Evolutionary conservation across 169 alveolate genomes (phyloP), one percentile per base, ranked within the genome.

Genomic region (Plasmodium gonderi): DNA sequence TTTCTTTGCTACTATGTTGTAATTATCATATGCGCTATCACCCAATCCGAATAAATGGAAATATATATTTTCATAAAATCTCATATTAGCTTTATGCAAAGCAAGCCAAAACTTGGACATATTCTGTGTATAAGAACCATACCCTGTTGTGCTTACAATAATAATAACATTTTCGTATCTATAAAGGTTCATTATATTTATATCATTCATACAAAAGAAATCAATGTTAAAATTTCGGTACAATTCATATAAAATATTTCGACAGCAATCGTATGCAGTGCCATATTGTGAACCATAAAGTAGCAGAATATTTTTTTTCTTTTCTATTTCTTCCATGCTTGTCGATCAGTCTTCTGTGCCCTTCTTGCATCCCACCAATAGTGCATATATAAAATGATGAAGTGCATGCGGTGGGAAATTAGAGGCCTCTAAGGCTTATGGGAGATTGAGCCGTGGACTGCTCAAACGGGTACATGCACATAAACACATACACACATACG

Each of bases 121-220:
- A 17, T 87, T 60, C 9, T 75, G 78, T 60, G 93, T 36, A 67
- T 17, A 64, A 38, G 44, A 76, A 29, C 93, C 93, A 87, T 87
- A 87, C 33, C 93, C 93, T 14, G 93, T 87, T 2, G 93, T 87
- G 68, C 93, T 87, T 26, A 87, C 93, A 76, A 87, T 87, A 2
- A 87, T 60, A 20, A 87, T 75, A 44, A 87, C 45, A 76, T 87
- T 87, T 75, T 77, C 75, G 67, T 87, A 87, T 47, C 47, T 87
- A 45, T 54, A 79, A 23, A 87, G 36, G 20, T 64, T 77, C 79
- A 76, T 76, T 44, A 77, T 9, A 76, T 87, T 60, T 8, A 87
- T 12, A 6, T 87, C 80, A 40, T 87, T 60, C 33, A 87, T 29
- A 33, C 60, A 76, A 29, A 74, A 75, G 14, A 87, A 87, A 11